phyloP scores from a whole-genome alignment of 257 asterid species.

The Paraleonurus japonicus region DNA sequence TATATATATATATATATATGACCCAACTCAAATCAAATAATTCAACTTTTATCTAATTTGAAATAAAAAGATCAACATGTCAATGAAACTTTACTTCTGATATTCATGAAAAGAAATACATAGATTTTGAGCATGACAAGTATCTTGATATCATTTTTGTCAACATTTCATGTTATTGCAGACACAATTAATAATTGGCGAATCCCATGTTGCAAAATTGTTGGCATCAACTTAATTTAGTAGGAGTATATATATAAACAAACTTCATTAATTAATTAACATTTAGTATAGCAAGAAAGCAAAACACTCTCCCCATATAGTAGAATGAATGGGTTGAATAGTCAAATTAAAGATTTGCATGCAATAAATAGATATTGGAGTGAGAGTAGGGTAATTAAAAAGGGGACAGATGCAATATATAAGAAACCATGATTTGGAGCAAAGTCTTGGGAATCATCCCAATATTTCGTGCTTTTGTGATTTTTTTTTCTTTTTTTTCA shows the following conservation, averaged over 20 bases:
- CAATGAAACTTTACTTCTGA: neutral
- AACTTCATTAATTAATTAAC: neutral
- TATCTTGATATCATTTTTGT: neutral
- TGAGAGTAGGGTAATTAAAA: neutral
- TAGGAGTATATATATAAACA: neutral
- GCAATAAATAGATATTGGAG: neutral
- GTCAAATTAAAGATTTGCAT: neutral
- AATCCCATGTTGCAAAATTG: neutral
- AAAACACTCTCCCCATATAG: no score
- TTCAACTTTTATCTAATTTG: neutral
- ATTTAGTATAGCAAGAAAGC: neutral
- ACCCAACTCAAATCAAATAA: no score
- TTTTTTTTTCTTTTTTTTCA: no score
- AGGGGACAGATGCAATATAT: constrained; percentile 23
- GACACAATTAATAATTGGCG: neutral
- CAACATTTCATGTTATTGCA: neutral
- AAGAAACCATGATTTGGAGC: constrained; percentile 28
- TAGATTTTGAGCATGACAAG: neutral
- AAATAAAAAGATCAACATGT: neutral
- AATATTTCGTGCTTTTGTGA: constrained; percentile 17
- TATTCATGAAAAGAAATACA: neutral
- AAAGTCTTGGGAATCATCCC: constrained; percentile 26
- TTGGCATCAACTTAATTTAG: constrained; percentile 16
- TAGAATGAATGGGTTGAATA: constrained; percentile 12
- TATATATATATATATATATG: no score